Evolutionary conservation across 2,329 filamentous ascomycete species (phyloP), one percentile per base, ranked within the genome.

Genomic region (Nemania diffusa): DNA sequence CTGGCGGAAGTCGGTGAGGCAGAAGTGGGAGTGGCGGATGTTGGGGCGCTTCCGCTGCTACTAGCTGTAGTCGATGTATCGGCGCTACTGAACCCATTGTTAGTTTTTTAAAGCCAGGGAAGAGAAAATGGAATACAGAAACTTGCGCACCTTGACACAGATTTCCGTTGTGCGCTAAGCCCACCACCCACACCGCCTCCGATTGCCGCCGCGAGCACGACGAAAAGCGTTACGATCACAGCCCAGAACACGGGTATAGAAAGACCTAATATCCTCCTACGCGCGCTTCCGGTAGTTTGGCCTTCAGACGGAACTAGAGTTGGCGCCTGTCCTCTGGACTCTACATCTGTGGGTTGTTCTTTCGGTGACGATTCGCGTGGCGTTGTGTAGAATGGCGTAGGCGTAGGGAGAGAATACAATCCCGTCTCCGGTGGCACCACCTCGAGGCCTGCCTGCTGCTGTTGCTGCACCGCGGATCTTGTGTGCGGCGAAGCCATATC

Each of bases 181-280:
- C 71, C 73, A 5, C 72, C 72, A 24, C 71, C 73, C 24, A 75
- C 68, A 15, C 73, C 73, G 37, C 73, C 73, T 17, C 73, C 73
- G 11, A 73, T 70, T 22, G 32, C 73, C 5, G 60, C 73, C 1
- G 73, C 74, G 3, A 75, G 66, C n/a, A 76, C 57, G 13, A 75
- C 34, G 29, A 72, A 52, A 9, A 75, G 55, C 11, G 65, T 48
- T 20, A 75, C 40, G 37, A 75, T 55, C 2, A 74, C 4, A 11
- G 57, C 48, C 74, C 74, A 76, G 55, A 75, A 76, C 7, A 71
- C 15, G n/a, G 71, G 69, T 0, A 75, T 67, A 5, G 72, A 66
- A 2, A 76, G 72, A 1, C 74, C 74, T 3, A 74, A 42, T 51
- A 75, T 62, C 17, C 15, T 63, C 22, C n/a, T 48, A 22, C 37